Percentiles rank a stretch among this genome's conserved stretches.
Evolutionary conservation across 306 rosid genomes (phyloP).

Genomic region (Clitoria ternatea): DNA sequence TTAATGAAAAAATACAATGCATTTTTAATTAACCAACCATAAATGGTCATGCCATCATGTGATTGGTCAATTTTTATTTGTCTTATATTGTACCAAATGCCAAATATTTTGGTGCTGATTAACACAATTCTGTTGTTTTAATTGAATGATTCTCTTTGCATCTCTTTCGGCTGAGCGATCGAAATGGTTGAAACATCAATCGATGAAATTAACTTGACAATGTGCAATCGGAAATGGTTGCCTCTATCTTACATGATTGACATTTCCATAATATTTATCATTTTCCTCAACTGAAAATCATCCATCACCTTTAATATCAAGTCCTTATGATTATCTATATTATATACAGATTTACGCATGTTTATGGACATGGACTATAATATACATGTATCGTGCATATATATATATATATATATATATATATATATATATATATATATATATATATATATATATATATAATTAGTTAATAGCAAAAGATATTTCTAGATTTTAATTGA

Average conservation of each 20-base stretch:
- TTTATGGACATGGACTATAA: neutral
- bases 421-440: no score
- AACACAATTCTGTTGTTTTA: no score
- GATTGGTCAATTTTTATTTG: no score
- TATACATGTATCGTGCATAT: neutral
- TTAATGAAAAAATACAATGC: no score
- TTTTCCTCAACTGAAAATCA: neutral
- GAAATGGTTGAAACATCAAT: no score
- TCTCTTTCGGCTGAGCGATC: slow-evolving; percentile 15
- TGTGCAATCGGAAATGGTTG: neutral
- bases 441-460: no score
- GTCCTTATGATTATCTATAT: neutral
- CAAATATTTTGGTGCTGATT: no score
- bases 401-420: no score
- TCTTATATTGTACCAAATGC: no score
- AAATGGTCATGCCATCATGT: no score
- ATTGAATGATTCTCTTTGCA: no score
- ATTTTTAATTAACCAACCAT: no score
- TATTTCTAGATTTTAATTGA: neutral
- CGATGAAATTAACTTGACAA: slow-evolving; percentile 18
- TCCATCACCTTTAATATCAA: slow-evolving; percentile 7
- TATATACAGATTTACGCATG: neutral
- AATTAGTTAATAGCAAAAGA: neutral
- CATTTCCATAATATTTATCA: neutral
- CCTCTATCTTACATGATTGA: neutral